A percentile compares a stretch with the other conserved stretches of the same genome.
Conservation (phyloP, 139 green algal genomes). For the Dunaliella primolecta region DNA sequence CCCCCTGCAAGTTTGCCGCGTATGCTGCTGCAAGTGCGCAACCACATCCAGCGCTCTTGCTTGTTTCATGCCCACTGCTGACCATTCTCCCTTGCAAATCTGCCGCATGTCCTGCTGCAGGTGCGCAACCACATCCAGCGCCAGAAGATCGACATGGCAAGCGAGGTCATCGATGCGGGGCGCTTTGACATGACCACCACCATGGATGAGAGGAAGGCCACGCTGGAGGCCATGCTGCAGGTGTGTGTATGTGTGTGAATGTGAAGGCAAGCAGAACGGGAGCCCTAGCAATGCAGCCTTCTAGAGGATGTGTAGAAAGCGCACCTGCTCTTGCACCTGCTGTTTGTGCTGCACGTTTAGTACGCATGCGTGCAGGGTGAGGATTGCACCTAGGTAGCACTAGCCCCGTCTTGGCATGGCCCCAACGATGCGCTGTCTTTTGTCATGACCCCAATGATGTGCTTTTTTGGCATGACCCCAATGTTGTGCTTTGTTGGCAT, state of each 20-base stretch:
- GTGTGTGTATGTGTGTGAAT: constrained; percentile 13
- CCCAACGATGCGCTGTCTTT: too few species aligned
- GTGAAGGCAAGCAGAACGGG: background rate
- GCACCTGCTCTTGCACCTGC: background rate
- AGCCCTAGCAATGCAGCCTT: background rate
- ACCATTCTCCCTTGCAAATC: too few species aligned
- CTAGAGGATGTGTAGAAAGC: background rate
- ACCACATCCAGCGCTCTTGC: too few species aligned
- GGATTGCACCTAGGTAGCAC: background rate
- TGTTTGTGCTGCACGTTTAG: background rate
- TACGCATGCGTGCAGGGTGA: background rate
- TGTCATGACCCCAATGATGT: too few species aligned
- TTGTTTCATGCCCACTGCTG: too few species aligned
- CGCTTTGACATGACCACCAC: constrained; percentile 91
- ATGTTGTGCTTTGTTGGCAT: too few species aligned
- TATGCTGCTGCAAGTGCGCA: too few species aligned
- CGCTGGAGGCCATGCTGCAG: constrained; percentile 80
- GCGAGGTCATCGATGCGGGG: constrained; percentile 92
- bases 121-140: constrained; percentile 96
- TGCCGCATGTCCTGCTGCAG: too few species aligned
- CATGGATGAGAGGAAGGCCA: constrained; percentile 82
- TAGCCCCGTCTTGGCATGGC: too few species aligned
- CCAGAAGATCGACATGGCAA: constrained; percentile 98
- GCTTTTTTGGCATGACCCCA: too few species aligned
- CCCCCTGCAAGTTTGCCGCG: too few species aligned